Evolutionary conservation across 2,329 filamentous ascomycete genomes (phyloP), one percentile per base, ranked within the genome.

Genomic region (Colletotrichum melonis): DNA sequence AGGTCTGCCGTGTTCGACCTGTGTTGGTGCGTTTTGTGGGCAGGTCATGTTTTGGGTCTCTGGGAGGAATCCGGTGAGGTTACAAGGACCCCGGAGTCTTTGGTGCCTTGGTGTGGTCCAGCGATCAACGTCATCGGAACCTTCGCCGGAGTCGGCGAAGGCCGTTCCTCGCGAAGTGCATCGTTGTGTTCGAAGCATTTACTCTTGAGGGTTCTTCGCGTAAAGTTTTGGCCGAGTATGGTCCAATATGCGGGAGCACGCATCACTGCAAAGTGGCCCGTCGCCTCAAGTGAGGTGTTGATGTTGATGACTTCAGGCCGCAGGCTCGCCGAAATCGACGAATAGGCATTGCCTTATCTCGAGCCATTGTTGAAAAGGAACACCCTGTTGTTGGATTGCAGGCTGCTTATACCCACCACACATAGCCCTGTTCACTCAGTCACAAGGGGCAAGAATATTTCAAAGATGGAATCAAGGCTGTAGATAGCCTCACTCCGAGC

Each of bases 221-320:
- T 16, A 30, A 8, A 9, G 0, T 1, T 8, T 35, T 11, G 35
- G 26, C 55, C 22, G 14, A 28, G 28, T 16, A 35, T n/a, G 52
- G 24, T 16, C 30, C 22, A 57, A 28, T 8, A 35, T 26, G 57
- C 55, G 22, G 49, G 56, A 66, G 62, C 71, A 56, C 12, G 49
- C 66, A 60, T 35, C 59, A 52, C 62, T 60, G 56, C 60, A 49
- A 73, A 38, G 46, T 62, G 35, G 56, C 42, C 28, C 49, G 60
- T 28, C 52, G 56, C 60, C 71, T 73, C 57, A 59, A 73, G 67
- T 73, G 71, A 73, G 67, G 67, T 28, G 63, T n/a, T 22, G 8
- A 24, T 57, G 11, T 52, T 56, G 38, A 16, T 42, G 38, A 7
- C 38, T 42, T 8, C 26, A 52, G 22, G 62, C 16, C 35, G 42